Percentiles rank a stretch among this genome's conserved stretches.
Conservation (phyloP, 768 basidiomycete species). For the Hysterangium stoloniferum region DNA sequence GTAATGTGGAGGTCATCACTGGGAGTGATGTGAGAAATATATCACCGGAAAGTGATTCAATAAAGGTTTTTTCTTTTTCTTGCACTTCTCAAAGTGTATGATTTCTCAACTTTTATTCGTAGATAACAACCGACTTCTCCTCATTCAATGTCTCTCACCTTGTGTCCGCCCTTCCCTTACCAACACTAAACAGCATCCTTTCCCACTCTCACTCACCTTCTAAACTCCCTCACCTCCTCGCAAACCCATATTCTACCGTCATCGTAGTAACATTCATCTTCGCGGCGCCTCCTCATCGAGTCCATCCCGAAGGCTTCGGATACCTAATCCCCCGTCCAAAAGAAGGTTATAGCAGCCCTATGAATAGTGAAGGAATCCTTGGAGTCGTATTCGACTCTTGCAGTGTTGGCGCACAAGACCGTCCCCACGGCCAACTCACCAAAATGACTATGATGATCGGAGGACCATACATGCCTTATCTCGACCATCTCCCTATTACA, state of each 20-base stretch:
- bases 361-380: conserved; percentile 33
- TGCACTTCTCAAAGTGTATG: neutral
- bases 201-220: conserved; percentile 22
- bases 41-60: conserved; percentile 33
- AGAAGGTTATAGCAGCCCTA: conserved; percentile 34
- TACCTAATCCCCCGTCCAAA: conserved; percentile 83
- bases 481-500: conserved; percentile 21
- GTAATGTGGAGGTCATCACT: conserved; percentile 52
- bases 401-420: conserved; percentile 55
- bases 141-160: conserved; percentile 49
- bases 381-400: conserved; percentile 90
- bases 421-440: conserved; percentile 33
- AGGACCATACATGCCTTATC: conserved; percentile 51
- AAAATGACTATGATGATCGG: conserved; percentile 91
- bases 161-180: conserved; percentile 71
- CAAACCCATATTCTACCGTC: conserved; percentile 73
- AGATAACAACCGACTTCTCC: conserved; percentile 30
- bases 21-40: conserved; percentile 33
- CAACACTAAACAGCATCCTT: conserved; percentile 39
- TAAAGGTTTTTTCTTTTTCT: conserved; percentile 28
- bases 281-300: conserved; percentile 33
- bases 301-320: conserved; percentile 87
- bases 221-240: conserved; percentile 52
- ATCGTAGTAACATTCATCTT: conserved; percentile 89
- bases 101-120: neutral